These are phyloP conservation scores for Acanthamoeba quina DNA, from an alignment of 208 protist species.

Conservation along the genomic window DNA sequence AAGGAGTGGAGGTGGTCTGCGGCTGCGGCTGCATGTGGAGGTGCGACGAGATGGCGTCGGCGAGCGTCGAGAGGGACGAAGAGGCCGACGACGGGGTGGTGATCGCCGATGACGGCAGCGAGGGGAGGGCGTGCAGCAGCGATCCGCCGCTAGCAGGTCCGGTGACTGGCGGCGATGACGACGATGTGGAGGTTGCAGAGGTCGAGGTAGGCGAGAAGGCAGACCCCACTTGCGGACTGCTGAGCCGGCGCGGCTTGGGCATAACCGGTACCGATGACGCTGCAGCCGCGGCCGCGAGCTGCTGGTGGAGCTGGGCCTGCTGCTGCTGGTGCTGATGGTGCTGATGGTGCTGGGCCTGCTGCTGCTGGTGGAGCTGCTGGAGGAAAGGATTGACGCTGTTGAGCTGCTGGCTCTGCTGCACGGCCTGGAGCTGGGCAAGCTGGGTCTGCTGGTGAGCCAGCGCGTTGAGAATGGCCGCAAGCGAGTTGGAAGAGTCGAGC, in stretches of 20 bases:
- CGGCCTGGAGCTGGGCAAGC: slow-evolving; percentile 19
- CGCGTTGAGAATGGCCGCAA: slow-evolving; percentile 8
- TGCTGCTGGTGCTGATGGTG: too few species aligned
- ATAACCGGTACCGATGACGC: neutral
- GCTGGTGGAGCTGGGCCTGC: neutral
- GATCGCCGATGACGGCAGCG: neutral
- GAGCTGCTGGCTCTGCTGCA: neutral
- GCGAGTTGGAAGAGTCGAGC: neutral
- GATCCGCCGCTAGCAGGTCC: neutral
- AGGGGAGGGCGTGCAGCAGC: neutral
- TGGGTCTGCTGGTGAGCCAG: slow-evolving; percentile 30
- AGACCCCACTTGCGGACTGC: neutral
- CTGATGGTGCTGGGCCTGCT: neutral
- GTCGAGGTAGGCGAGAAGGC: neutral
- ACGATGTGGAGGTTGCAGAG: neutral
- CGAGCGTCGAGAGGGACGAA: neutral
- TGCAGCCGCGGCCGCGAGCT: neutral
- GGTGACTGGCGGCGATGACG: neutral
- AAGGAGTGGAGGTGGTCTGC: neutral
- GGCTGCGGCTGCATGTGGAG: neutral
- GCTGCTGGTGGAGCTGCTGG: neutral
- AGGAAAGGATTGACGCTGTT: neutral
- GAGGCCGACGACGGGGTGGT: neutral
- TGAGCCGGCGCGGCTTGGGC: slow-evolving; percentile 24
- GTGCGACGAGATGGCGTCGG: slow-evolving; percentile 2